Conservation (phyloP, 441 rosid species). For the Erodium chrysanthum region DNA sequence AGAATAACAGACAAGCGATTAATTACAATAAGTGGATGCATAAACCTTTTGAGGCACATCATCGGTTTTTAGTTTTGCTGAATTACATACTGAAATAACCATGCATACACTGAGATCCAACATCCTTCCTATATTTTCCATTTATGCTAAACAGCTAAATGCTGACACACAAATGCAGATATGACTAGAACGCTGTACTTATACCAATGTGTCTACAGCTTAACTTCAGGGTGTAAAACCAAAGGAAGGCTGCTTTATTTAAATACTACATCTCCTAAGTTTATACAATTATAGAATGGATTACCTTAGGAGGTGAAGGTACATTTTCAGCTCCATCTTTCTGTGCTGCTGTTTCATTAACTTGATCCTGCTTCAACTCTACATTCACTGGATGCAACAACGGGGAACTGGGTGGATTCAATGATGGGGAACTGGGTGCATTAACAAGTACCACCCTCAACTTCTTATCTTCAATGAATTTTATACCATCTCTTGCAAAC, state of each 20-base stretch:
- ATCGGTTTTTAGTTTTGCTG: neutral
- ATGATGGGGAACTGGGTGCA: conserved; percentile 29
- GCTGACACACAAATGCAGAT: conserved; percentile 8
- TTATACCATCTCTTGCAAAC: conserved; percentile 38
- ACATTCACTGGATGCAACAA: conserved; percentile 23
- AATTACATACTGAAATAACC: neutral
- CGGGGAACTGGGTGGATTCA: conserved; percentile 9
- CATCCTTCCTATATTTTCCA: neutral
- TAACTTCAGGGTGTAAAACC: neutral
- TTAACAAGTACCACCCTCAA: conserved; percentile 33
- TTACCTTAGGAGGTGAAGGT: conserved; percentile 32
- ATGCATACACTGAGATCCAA: neutral
- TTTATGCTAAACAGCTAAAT: neutral
- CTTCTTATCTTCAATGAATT: conserved; percentile 36
- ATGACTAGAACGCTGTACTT: neutral
- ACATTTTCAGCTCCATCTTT: conserved; percentile 39
- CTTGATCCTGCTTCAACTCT: conserved; percentile 30
- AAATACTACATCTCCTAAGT: neutral
- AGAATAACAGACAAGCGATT: neutral
- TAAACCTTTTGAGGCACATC: neutral
- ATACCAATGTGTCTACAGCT: neutral
- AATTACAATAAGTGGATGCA: neutral
- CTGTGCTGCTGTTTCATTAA: conserved; percentile 18
- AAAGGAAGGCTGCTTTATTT: neutral
- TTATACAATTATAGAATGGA: neutral